Conservation (phyloP, 75 land plant species). For the Cupressus sempervirens region DNA sequence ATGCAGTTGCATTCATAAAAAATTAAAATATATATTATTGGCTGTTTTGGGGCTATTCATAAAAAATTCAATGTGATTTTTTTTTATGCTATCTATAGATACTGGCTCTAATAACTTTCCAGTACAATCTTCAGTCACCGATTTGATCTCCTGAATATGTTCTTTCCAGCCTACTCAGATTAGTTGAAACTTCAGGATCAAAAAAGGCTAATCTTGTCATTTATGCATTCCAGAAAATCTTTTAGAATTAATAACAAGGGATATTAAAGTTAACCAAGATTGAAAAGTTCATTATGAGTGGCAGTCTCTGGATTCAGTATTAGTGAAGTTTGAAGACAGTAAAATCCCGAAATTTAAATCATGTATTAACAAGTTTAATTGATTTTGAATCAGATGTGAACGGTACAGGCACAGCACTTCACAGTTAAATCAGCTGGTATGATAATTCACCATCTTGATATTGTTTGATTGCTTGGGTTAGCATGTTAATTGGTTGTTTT, state of each 20-base stretch:
- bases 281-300: not conserved
- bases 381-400: conserved; percentile 9
- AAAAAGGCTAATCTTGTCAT: not conserved
- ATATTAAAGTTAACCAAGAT: not conserved
- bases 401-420: not conserved
- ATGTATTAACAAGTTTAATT: not conserved
- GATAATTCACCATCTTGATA: not conserved
- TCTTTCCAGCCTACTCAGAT: not conserved
- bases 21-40: not conserved
- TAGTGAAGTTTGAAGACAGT: not conserved
- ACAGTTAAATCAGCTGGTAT: conserved; percentile 5
- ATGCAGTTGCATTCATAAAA: not conserved
- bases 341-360: not conserved
- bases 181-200: not conserved
- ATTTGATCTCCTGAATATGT: too few relatives aligned
- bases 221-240: not conserved
- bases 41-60: not conserved
- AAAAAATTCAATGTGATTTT: not conserved
- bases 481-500: not conserved
- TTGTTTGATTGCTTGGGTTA: not conserved
- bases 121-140: too few relatives aligned
- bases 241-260: not conserved
- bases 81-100: too few relatives aligned
- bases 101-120: too few relatives aligned
- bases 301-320: not conserved